Conservation (phyloP, 2,329 filamentous ascomycete genomes). For the Ceratocystis huliohia region DNA sequence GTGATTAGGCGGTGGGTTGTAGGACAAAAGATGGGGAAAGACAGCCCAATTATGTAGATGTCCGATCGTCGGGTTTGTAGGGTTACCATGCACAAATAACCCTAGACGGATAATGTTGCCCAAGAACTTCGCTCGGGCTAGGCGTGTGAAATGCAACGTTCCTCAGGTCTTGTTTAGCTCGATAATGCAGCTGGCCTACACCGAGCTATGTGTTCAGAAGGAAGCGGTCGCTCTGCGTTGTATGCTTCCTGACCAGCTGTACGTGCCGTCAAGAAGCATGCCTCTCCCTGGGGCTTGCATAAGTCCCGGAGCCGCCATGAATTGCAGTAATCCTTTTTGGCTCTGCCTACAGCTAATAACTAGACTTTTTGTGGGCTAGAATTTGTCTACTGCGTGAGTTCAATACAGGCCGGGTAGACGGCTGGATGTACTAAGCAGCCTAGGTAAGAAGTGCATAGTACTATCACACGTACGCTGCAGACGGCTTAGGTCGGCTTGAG, state of each 20-base stretch:
- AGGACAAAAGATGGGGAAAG: not conserved
- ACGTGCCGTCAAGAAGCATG: constrained; percentile 6
- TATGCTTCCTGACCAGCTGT: constrained; percentile 7
- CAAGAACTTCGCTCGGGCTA: not conserved
- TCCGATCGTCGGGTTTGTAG: not conserved
- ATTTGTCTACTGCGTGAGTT: not conserved
- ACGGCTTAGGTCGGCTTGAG: not conserved
- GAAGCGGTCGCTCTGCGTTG: constrained; percentile 1
- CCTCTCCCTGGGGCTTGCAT: constrained; percentile 1
- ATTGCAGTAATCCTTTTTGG: not conserved
- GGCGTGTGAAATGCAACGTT: not conserved
- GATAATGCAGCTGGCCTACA: not conserved
- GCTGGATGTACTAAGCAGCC: not conserved
- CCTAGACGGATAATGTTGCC: not conserved
- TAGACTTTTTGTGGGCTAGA: too few species aligned
- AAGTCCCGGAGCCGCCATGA: not conserved
- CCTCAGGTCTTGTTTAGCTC: not conserved
- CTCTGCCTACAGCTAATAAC: not conserved
- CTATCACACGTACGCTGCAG: not conserved
- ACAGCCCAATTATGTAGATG: not conserved
- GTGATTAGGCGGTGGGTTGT: not conserved
- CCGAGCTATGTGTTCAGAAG: constrained; percentile 5
- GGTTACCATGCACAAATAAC: not conserved
- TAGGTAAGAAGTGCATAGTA: not conserved
- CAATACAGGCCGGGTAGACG: not conserved